Evolutionary conservation across 139 green algal genomes (phyloP), one percentile per base, ranked within the genome.

Genomic region (Diplosphaera chodatii): DNA sequence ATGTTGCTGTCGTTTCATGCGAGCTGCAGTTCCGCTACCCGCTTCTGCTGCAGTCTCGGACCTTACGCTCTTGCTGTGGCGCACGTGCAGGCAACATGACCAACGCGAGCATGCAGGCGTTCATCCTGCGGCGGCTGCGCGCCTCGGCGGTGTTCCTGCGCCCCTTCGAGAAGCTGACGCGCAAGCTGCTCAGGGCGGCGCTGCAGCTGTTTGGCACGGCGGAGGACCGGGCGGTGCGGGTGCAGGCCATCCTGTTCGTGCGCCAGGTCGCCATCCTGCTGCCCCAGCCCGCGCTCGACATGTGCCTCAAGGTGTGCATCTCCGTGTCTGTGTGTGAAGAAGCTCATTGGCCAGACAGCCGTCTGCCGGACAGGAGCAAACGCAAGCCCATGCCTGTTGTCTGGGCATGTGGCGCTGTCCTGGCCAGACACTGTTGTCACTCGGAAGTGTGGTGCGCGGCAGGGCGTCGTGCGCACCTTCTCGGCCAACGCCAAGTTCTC

Each of bases 401-500:
- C n/a, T n/a, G n/a, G n/a, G n/a, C n/a, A n/a, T n/a, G n/a, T n/a
- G n/a, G n/a, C n/a, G n/a, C n/a, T n/a, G n/a, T n/a, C n/a, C n/a
- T n/a, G n/a, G n/a, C n/a, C n/a, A n/a, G n/a, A n/a, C n/a, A n/a
- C n/a, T n/a, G n/a, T n/a, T n/a, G n/a, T n/a, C n/a, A n/a, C n/a
- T n/a, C n/a, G n/a, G n/a, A n/a, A n/a, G n/a, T 48, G 37, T 48
- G 8, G 10, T 10, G 6, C 8, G 10, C n/a, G n/a, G n/a, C n/a
- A 89, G 80, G 90, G 88, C 23, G 72, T 88, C 28, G 96, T 97
- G 81, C 79, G 85, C 41, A 78, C 82, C 1, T 99, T 86, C 77
- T 79, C 86, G 21, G 64, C 77, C 64, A 90, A 91, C 67, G 87
- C 90, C 68, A 96, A 96, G 80, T 98, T 99, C 73, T 82, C 97